Evolutionary conservation across 495 filamentous ascomycete species (phyloP).

Genomic region (Xylaria palmicola): DNA sequence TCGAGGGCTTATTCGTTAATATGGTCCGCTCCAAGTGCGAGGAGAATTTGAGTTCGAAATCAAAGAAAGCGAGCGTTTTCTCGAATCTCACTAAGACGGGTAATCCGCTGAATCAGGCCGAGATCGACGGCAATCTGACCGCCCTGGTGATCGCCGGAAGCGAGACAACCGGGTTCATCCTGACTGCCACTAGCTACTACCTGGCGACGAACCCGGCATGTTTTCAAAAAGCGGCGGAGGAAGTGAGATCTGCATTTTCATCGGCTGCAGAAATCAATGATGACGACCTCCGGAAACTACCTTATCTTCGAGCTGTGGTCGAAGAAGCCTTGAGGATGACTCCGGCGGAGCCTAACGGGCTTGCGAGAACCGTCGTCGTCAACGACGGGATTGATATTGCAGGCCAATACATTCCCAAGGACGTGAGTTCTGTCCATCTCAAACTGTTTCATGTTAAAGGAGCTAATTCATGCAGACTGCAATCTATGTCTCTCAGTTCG

Average conservation of each 20-base stretch:
- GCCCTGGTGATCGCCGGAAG: neutral
- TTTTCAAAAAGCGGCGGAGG: neutral
- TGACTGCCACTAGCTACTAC: neutral
- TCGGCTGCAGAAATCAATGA: neutral
- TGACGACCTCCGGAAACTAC: neutral
- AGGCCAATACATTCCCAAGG: neutral
- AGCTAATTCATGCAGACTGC: neutral
- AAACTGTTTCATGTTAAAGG: neutral
- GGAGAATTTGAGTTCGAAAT: neutral
- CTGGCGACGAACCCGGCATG: neutral
- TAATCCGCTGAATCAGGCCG: neutral
- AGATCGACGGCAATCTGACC: neutral
- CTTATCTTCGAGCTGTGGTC: neutral
- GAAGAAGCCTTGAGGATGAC: neutral
- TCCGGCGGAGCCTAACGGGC: neutral
- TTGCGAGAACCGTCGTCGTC: neutral
- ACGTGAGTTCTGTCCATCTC: neutral
- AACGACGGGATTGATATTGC: neutral
- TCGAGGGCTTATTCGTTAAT: neutral
- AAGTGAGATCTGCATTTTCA: neutral
- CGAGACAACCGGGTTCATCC: neutral
- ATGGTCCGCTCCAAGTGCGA: neutral
- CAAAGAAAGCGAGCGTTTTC: neutral
- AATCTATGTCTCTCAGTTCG: neutral
- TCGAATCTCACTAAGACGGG: neutral